Evolutionary conservation across 148 eudicot species (phyloP).

Genomic region (Rhododendron simsii): DNA sequence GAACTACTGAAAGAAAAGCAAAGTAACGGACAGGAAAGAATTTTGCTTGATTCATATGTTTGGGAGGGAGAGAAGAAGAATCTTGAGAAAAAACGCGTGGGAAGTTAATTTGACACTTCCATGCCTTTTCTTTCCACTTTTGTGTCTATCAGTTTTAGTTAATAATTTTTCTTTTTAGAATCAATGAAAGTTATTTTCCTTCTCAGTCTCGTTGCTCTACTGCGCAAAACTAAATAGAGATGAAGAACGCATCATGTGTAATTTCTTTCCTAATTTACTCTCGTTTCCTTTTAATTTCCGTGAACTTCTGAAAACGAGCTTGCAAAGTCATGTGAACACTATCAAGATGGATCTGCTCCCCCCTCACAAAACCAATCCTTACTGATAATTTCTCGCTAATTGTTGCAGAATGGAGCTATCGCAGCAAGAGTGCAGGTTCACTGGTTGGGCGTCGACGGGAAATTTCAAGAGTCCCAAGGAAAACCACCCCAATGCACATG

Average conservation of each 20-base stretch:
- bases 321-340: not conserved
- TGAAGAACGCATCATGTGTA: not conserved
- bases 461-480: no score
- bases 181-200: not conserved
- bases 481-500: not conserved
- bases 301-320: not conserved
- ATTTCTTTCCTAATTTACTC: not conserved
- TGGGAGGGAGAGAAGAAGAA: not conserved
- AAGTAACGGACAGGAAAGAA: not conserved
- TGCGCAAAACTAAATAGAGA: no score
- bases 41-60: not conserved
- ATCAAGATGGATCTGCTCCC: not conserved
- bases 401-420: conserved; percentile 2
- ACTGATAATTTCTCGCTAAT: not conserved
- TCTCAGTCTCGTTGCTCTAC: not conserved
- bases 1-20: not conserved
- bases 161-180: not conserved
- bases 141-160: not conserved
- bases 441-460: not conserved
- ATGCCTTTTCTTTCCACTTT: not conserved
- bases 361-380: not conserved
- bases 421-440: not conserved
- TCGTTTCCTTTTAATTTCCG: not conserved
- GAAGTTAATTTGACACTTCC: not conserved
- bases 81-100: not conserved